Conservation (phyloP, 768 basidiomycete genomes). For the Aureoboletus auriporus region DNA sequence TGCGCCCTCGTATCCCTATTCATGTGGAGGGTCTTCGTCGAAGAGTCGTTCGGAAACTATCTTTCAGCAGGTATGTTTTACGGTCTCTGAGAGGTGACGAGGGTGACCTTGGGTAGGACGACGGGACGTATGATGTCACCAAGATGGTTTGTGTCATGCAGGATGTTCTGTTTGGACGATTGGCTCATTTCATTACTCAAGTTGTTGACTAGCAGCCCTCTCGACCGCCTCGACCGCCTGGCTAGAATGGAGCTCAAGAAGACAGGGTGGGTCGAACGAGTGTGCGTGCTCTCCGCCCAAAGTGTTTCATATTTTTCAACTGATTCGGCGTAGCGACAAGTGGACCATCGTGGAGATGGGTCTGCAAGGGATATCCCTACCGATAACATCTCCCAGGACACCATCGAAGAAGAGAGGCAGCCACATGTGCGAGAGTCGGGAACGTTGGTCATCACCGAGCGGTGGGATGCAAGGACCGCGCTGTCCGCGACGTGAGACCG, state of each 20-base stretch:
- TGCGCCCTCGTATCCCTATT: constrained; percentile 12
- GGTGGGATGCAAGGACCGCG: too few species aligned
- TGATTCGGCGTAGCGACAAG: constrained; percentile 20
- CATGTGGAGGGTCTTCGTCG: background rate
- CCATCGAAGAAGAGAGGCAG: background rate
- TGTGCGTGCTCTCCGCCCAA: constrained; percentile 2
- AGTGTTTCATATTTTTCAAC: background rate
- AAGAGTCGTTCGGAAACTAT: constrained; percentile 3
- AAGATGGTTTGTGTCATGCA: constrained; percentile 22
- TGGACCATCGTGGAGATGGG: constrained; percentile 26
- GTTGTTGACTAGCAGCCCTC: constrained; percentile 22
- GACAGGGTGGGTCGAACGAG: constrained; percentile 29
- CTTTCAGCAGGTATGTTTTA: constrained; percentile 13
- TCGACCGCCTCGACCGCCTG: constrained; percentile 27
- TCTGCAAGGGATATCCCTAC: constrained; percentile 5
- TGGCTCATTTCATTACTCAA: constrained; percentile 9
- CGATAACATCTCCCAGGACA: constrained; percentile 10
- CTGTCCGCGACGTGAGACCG: too few species aligned
- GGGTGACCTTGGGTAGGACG: constrained; percentile 9
- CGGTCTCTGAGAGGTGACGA: background rate
- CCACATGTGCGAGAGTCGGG: background rate
- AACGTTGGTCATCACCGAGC: background rate
- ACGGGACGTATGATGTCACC: constrained; percentile 17
- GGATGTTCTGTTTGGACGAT: background rate
- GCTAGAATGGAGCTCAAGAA: constrained; percentile 28